Evolutionary conservation across 2,329 filamentous ascomycete species (phyloP), one percentile per base, ranked within the genome.

Genomic region (Sordariomycetes sp.): DNA sequence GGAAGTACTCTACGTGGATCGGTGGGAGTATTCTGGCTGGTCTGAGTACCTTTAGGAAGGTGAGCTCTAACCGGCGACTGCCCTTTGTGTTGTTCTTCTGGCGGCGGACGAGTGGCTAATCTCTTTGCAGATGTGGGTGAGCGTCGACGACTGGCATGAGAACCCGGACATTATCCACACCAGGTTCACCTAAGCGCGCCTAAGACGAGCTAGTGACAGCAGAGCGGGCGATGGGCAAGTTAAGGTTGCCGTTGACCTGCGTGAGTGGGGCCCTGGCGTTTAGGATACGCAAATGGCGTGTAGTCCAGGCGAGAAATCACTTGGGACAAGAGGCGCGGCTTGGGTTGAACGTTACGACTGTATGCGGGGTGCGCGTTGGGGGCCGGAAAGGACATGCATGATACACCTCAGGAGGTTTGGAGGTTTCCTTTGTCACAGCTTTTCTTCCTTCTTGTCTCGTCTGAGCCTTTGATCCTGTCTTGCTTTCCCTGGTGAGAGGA

Each of bases 1-100:
- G 94, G 63, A 96, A 97, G 73, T 99, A 97, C 76, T 96, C 90
- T 61, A 99, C 94, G 35, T 99, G 94, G 94, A 97, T 97, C 64
- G 94, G 94, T 62, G 94, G 94, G 58, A 96, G 94, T 70, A 99
- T 99, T 73, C 76, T 99, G 63, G 94, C 94, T 36, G 92, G 94
- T 7, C 74, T 99, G 71, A 97, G 92, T 76, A 99, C 94, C 57
- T 99, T 99, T 75, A 86, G 92, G 77, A 99, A 97, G 87, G 90
- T 94, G 72, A 69, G 79, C 68, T 53, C 7, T 15, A 12, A 12
- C 24, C 56, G 17, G 28, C 2, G 24, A 15, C 15, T 17, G 39
- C 15, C 36, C 39, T 10, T 12, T 24, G 4, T 34, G 12, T 10
- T 28, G 10, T 42, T 2, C 7, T 24, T 20, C n/a, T 32, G 17